Conservation (phyloP, 768 basidiomycete genomes). For the Xerocomellus chrysenteron region DNA sequence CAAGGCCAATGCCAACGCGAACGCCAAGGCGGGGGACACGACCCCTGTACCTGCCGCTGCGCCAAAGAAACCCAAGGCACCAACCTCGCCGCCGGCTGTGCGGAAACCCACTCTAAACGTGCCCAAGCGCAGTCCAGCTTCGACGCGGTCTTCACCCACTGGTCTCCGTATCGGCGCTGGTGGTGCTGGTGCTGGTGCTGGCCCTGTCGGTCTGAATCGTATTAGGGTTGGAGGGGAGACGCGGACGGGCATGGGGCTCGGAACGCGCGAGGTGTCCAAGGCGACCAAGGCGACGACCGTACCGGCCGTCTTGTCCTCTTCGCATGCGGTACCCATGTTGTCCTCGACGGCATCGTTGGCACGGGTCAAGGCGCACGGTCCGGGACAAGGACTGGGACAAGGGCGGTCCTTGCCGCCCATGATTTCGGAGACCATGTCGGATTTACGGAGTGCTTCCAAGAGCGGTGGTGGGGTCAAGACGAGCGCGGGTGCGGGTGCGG, state of each 20-base stretch:
- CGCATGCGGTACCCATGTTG: constrained; percentile 68
- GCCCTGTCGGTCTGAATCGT: not conserved
- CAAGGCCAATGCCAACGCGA: constrained; percentile 30
- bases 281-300: constrained; percentile 64
- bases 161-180: not conserved
- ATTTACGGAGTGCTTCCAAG: constrained; percentile 14
- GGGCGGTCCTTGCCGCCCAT: constrained; percentile 30
- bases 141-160: not conserved
- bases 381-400: constrained; percentile 21
- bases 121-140: constrained; percentile 12
- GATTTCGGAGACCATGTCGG: constrained; percentile 32
- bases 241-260: constrained; percentile 9
- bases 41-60: not conserved
- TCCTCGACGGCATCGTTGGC: constrained; percentile 78
- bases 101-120: constrained; percentile 14
- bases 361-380: constrained; percentile 36
- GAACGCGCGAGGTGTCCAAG: constrained; percentile 23
- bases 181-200: not conserved
- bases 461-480: constrained; percentile 6
- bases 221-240: not conserved
- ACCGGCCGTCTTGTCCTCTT: constrained; percentile 68
- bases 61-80: constrained; percentile 10
- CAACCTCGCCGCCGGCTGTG: not conserved
- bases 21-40: constrained; percentile 5
- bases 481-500: not conserved